Evolutionary conservation across 2,329 filamentous ascomycete genomes (phyloP), one percentile per base, ranked within the genome.

Genomic region (Xylariaceae sp.): DNA sequence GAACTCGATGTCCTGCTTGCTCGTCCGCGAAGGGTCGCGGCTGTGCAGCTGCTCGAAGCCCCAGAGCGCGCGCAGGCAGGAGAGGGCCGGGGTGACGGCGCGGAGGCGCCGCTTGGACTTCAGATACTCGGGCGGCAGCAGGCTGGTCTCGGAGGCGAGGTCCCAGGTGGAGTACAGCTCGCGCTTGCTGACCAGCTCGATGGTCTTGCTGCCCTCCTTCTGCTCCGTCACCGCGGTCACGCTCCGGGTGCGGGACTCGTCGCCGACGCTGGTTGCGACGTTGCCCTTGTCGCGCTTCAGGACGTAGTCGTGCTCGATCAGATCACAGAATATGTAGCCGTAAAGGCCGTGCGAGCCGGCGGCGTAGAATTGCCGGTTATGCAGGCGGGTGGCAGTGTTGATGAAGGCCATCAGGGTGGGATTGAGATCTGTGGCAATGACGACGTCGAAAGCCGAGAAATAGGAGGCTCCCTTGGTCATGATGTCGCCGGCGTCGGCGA

Each of bases 251-350:
- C 77, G 70, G 1, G 84, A 83, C 56, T 98, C 92, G 4, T 72
- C 62, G 30, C 70, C 68, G 7, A 67, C 42, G 25, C 69, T 58
- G 1, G 78, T 80, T 14, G 75, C 55, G 10, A 84, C 65, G 52
- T 96, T 96, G 37, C 83, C 80, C 43, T 82, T 80, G 40, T 86
- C 78, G 37, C 92, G 80, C 64, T 94, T 81, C 40, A 98, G 81
- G 39, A 92, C 77, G 53, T 87, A 98, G 50, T 89, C 80, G 58
- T 98, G 92, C 50, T 80, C 74, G 47, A 94, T 87, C 15, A 98
- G 72, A 57, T 98, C 92, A 37, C 84, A 83, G 57, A 98, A 98
- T 45, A 94, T 83, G 64, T 86, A 98, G 36, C 92, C 92, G 57
- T 93, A 96, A 56, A 94, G 74, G 31, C 92, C 92, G 55, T 95